A percentile compares a stretch with the other conserved stretches of the same genome.
Conservation (phyloP, 495 filamentous ascomycete species). For the Lasiosphaeriaceae sp. region DNA sequence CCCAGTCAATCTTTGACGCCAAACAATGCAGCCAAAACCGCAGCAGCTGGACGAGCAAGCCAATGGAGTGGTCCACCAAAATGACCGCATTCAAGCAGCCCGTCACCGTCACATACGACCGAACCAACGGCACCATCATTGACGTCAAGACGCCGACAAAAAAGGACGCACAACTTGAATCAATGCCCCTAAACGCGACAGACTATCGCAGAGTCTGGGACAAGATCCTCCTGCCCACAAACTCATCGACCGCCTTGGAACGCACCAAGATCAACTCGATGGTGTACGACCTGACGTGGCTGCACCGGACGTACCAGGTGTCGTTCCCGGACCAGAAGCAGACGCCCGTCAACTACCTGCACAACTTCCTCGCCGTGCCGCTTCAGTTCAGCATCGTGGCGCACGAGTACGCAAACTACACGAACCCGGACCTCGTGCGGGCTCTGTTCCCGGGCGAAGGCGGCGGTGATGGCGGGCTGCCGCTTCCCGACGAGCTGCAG, state of each 20-base stretch:
- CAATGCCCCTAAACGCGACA: neutral
- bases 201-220: slow-evolving; percentile 2
- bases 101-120: slow-evolving; percentile 8
- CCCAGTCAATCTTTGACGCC: slow-evolving; percentile 1
- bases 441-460: neutral
- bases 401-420: slow-evolving; percentile 13
- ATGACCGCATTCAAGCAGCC: slow-evolving; percentile 10
- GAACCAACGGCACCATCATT: slow-evolving; percentile 15
- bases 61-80: slow-evolving; percentile 8
- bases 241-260: neutral
- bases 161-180: neutral
- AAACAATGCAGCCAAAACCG: slow-evolving; percentile 3
- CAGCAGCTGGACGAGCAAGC: neutral
- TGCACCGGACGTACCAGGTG: slow-evolving; percentile 11
- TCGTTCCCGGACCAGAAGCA: slow-evolving; percentile 12
- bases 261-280: slow-evolving; percentile 4
- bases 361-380: slow-evolving; percentile 20
- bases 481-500: slow-evolving; percentile 5
- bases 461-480: neutral
- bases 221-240: slow-evolving; percentile 1
- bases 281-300: slow-evolving; percentile 14
- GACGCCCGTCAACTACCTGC: slow-evolving; percentile 9
- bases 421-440: neutral
- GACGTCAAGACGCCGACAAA: neutral
- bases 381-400: slow-evolving; percentile 17